These are phyloP conservation scores for Arthrobotrys iridis DNA, from an alignment of 2,329 filamentous ascomycete genomes.

Conservation along the genomic window DNA sequence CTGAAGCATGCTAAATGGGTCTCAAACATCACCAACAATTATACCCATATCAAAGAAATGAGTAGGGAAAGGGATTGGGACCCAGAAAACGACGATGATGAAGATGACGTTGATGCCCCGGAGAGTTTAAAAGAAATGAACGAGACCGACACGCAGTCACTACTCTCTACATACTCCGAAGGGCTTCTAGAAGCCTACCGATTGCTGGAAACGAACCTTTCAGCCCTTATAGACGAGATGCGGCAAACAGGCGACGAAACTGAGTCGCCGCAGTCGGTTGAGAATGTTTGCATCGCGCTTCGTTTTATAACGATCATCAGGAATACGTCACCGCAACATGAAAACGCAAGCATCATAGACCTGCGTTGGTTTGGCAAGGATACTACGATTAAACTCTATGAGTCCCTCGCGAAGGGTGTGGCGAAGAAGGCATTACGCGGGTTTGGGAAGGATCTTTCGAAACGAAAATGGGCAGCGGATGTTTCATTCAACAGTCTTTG, in stretches of 20 bases:
- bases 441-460: slow-evolving; percentile 43
- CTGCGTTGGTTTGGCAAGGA: slow-evolving; percentile 45
- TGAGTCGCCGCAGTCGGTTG: slow-evolving; percentile 27
- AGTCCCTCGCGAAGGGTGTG: slow-evolving; percentile 31
- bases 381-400: slow-evolving; percentile 9
- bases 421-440: slow-evolving; percentile 36
- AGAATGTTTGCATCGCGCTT: slow-evolving; percentile 28
- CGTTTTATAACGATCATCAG: slow-evolving; percentile 40
- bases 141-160: slow-evolving; percentile 21
- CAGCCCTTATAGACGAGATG: slow-evolving; percentile 26
- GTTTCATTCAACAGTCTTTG: slow-evolving; percentile 38
- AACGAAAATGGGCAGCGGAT: slow-evolving; percentile 35
- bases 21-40: slow-evolving; percentile 36
- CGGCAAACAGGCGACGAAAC: not conserved
- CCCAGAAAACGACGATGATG: slow-evolving; percentile 49
- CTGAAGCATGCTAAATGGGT: slow-evolving; percentile 42
- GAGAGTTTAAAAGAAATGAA: slow-evolving; percentile 53
- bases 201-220: slow-evolving; percentile 26
- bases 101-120: slow-evolving; percentile 37
- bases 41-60: slow-evolving; percentile 42
- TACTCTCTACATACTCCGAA: slow-evolving; percentile 46
- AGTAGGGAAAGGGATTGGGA: slow-evolving; percentile 49
- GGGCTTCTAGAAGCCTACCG: slow-evolving; percentile 45
- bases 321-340: slow-evolving; percentile 25
- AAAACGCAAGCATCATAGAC: slow-evolving; percentile 21